Evolutionary conservation across 2,329 filamentous ascomycete species (phyloP), one percentile per base, ranked within the genome.

Genomic region (Cladophialophora immunda): DNA sequence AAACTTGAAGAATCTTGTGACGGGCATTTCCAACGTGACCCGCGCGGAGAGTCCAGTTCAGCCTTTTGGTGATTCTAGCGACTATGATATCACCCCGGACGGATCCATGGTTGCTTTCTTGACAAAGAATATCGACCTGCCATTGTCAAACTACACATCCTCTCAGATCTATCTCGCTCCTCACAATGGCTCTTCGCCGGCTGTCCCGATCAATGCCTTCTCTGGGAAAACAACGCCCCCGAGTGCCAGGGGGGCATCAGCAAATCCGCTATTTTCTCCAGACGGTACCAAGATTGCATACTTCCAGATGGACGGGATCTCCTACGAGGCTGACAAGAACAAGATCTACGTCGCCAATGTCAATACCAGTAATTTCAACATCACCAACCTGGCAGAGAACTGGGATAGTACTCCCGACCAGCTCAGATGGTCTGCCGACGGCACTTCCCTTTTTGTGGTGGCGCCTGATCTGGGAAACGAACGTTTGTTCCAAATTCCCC

Each of bases 281-380:
- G 85, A 90, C 73, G 92, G 92, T 9, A 86, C 83, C 38, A 85
- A 86, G 67, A 82, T 94, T 29, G 92, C 88, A 1, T 97, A 96
- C 76, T 83, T 92, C 32, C 88, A 91, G 68, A 97, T 96, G 93
- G 85, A 86, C 69, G 85, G 85, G 64, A 84, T 87, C 59, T 88
- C 90, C 66, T 97, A 97, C 76, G 93, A 97, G 78, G 87, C 90
- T 17, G 93, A 97, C 80, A 91, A 91, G 77, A 79, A 79, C 53
- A 78, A 79, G 2, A 74, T 83, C 54, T 84, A 83, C 67, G 74
- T 82, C 50, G 77, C 80, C 53, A 74, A 75, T 15, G 65, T 80
- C 58, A 73, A 74, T 65, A 27, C 59, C 15, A 74, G 74, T 2
- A 70, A 77, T 58, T 68, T 75, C 64, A 78, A 76, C 58, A 73